These are phyloP conservation scores for Umbelopsis sp. DNA, from an alignment of 371 early-diverging fungal species.

Conservation along the genomic window DNA sequence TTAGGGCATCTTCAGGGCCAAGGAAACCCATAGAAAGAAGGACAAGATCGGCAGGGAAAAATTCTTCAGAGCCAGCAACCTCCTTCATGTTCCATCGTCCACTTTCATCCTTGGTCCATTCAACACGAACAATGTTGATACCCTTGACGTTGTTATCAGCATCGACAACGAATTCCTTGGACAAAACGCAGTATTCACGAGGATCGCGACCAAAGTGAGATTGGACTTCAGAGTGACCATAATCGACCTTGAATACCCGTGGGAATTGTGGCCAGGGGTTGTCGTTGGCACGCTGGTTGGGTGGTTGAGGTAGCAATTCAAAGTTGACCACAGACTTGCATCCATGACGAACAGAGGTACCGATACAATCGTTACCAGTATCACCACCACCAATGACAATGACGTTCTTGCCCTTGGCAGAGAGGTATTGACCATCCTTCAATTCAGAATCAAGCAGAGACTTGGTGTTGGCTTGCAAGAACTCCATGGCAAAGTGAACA, in stretches of 20 bases:
- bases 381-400: slow-evolving; percentile 98
- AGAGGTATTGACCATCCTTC: slow-evolving; percentile 74
- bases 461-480: slow-evolving; percentile 88
- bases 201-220: slow-evolving; percentile 92
- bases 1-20: slow-evolving; percentile 88
- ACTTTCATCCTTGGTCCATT: slow-evolving; percentile 82
- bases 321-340: slow-evolving; percentile 93
- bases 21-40: slow-evolving; percentile 96
- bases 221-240: slow-evolving; percentile 93
- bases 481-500: slow-evolving; percentile 98
- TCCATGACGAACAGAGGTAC: slow-evolving; percentile 91
- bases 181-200: slow-evolving; percentile 89
- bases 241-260: slow-evolving; percentile 92
- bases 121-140: slow-evolving; percentile 92
- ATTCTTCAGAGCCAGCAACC: slow-evolving; percentile 80
- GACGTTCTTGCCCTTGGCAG: slow-evolving; percentile 91
- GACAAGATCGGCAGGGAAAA: slow-evolving; percentile 88
- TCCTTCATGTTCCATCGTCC: slow-evolving; percentile 92
- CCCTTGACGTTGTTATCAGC: slow-evolving; percentile 84
- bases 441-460: slow-evolving; percentile 78
- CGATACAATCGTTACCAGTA: slow-evolving; percentile 97
- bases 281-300: slow-evolving; percentile 75
- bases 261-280: slow-evolving; percentile 98
- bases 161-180: slow-evolving; percentile 93
- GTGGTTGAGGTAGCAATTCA: slow-evolving; percentile 93